Percentiles rank a stretch among this genome's conserved stretches.
Evolutionary conservation across 805 yeast species (phyloP).

Genomic region (Ogataea angusta): DNA sequence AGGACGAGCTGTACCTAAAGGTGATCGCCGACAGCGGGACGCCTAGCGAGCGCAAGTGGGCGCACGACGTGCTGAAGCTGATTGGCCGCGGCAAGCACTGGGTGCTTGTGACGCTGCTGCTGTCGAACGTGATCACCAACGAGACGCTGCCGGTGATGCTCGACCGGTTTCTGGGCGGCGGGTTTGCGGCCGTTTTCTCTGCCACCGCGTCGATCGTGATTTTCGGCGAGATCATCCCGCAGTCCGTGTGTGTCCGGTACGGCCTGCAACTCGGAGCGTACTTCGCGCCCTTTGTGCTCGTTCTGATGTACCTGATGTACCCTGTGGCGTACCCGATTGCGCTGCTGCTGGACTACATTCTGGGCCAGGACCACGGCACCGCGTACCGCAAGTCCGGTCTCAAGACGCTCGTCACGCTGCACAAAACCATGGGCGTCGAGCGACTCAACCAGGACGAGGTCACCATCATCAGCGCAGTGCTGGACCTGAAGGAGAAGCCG

Average conservation of each 20-base stretch:
- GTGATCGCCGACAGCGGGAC: constrained; percentile 91
- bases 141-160: constrained; percentile 92
- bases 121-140: constrained; percentile 88
- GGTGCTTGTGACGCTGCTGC: constrained; percentile 84
- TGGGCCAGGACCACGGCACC: constrained; percentile 97
- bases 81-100: constrained; percentile 89
- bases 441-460: constrained; percentile 92
- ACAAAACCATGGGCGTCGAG: constrained; percentile 93
- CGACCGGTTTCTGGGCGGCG: constrained; percentile 92
- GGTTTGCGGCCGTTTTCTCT: constrained; percentile 92
- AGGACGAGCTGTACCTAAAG: constrained; percentile 90
- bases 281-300: constrained; percentile 82
- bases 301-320: constrained; percentile 83
- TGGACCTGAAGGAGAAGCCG: constrained; percentile 88
- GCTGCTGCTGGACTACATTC: constrained; percentile 66
- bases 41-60: constrained; percentile 58
- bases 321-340: constrained; percentile 94
- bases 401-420: constrained; percentile 89
- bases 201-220: constrained; percentile 92
- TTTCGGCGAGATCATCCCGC: constrained; percentile 96
- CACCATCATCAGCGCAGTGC: constrained; percentile 88
- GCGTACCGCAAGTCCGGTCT: constrained; percentile 89
- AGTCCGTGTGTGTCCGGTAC: constrained; percentile 85
- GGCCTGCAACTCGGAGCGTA: constrained; percentile 89
- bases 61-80: constrained; percentile 66